Base-by-base conservation (phyloP, 2,329 filamentous ascomycete species). In the Phyllosticta ampelicida region DNA sequence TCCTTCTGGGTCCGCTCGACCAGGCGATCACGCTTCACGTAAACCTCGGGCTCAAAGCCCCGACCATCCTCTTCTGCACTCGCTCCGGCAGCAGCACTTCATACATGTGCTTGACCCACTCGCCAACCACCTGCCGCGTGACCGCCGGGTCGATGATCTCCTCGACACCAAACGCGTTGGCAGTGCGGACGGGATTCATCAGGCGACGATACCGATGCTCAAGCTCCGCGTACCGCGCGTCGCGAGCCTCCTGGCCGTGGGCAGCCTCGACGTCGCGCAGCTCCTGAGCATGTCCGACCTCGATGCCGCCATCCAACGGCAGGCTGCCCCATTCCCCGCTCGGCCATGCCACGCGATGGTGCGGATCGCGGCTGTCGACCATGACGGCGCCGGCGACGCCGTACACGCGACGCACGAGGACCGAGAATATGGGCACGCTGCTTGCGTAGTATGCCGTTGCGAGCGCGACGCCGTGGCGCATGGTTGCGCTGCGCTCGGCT, bases 321-420 rank as follows among this genome's bases (percentile, higher is more conserved):
- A 86, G 66, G 11, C 78, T 82, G 0, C 82, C 82, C 81, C 82
- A 86, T 62, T 82, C 75, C 0, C 83, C 82, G 36, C 77, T 80
- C 0, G 83, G 84, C 83, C 84, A 86, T 5, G 81, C 81, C 11
- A 86, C 77, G 51, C 82, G 77, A 74, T 80, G 79, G 28, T 79
- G 73, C 0, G 83, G 83, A 58, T 85, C 80, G 16, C 84, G 76
- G 55, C 77, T 81, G 51, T 83, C 82, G 0, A 85, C 70, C 82
- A 86, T 86, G 16, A 86, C 72, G 0, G 81, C 83, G 0, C 83
- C 83, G 1, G 83, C 84, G 1, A 86, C 83, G 3, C 83, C 84
- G 63, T 82, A 86, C 1, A 78, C 80, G 53, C 81, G 78, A 5
- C 83, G 74, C 0, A 81, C 80, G 4, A 86, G 75, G n/a, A 86